Evolutionary conservation across 768 basidiomycete genomes (phyloP), one percentile per base, ranked within the genome.

Genomic region (Tulasnella sp.): DNA sequence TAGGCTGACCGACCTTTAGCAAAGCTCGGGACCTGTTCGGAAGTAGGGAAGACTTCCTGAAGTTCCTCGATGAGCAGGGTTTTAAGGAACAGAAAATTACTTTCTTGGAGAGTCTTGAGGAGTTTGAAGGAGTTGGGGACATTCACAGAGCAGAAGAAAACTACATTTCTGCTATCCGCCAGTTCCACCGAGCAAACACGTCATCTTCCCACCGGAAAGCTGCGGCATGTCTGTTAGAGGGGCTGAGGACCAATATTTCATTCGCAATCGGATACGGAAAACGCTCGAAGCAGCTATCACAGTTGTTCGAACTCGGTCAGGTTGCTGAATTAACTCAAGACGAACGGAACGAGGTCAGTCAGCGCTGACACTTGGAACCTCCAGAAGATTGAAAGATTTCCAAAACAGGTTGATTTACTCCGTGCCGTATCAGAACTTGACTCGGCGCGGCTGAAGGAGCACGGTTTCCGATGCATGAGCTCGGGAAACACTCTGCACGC

Each of bases 41-140:
- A 0, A 83, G 85, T 0, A 81, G 84, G 0, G 87, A 91, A 31
- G 87, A 89, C n/a, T 84, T 85, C 29, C 78, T 90, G n/a, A 85
- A 86, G 42, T 92, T 88, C 76, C 83, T 89, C 17, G 86, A 89
- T 72, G 85, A 88, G 3, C 85, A 85, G 54, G 86, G 86, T 45
- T 81, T 91, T 11, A 86, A 89, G 78, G 77, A 84, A 15, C 85
- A 87, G 9, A 87, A 84, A 9, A 86, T 86, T 0, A 80, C 82
- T 0, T 78, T 91, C 12, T 82, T 90, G 11, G 83, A 84, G 39
- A 81, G 82, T 4, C 82, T 85, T 14, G 85, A 84, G 17, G 83
- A 84, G 77, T 84, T 81, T 67, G 74, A 78, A 0, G 87, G 90
- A 38, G 90, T 90, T 0, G 89, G 88, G 0, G 84, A 87, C n/a